Conservation (phyloP, 228 moss, liverwort and hornwort species). For the Sphagnum magellanicum region DNA sequence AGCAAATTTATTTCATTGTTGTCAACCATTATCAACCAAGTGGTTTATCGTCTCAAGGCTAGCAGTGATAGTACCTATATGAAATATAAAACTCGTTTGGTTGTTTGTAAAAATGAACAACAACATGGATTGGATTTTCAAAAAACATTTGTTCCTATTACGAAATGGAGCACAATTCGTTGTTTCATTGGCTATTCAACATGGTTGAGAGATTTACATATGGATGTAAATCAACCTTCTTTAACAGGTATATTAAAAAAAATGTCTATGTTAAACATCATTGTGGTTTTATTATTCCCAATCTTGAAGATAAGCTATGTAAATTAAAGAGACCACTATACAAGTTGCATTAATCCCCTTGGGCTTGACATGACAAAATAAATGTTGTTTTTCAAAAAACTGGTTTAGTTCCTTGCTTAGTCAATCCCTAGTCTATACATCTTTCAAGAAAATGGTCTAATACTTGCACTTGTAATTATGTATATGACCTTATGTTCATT, state of each 20-base stretch:
- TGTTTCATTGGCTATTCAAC: neutral
- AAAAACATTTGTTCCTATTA: no score
- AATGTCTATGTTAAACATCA: neutral
- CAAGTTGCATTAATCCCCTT: neutral
- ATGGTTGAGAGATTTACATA: neutral
- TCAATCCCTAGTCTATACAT: no score
- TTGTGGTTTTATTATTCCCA: neutral
- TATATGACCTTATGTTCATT: neutral
- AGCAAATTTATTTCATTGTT: neutral
- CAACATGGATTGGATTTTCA: neutral
- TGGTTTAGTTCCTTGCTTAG: no score
- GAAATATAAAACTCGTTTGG: neutral
- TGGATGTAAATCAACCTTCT: neutral
- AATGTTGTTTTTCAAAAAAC: no score
- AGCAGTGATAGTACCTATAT: neutral
- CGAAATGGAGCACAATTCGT: neutral
- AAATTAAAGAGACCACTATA: neutral
- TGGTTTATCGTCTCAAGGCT: neutral
- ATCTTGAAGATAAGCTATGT: neutral
- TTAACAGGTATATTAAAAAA: neutral
- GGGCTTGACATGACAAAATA: neutral
- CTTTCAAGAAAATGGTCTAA: no score
- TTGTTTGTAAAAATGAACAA: neutral
- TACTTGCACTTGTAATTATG: neutral
- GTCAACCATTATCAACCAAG: neutral